Evolutionary conservation across 495 filamentous ascomycete species (phyloP).

Genomic region (Poronia punctata): DNA sequence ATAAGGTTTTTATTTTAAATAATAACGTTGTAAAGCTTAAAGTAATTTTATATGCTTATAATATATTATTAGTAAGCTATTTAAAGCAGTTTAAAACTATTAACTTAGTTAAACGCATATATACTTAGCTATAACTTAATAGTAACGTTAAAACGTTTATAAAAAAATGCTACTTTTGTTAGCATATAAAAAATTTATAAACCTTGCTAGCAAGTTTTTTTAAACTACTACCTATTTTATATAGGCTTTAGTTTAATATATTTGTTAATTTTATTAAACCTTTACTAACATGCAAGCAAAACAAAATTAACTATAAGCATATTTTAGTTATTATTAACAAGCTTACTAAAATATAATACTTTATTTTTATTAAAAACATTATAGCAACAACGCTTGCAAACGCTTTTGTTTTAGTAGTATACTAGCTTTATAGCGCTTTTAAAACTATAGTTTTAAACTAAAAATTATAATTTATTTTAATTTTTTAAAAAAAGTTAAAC

Average conservation of each 20-base stretch:
- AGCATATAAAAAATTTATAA: not conserved
- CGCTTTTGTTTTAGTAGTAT: too few relatives aligned
- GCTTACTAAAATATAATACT: conserved; percentile 73
- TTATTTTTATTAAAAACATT: too few relatives aligned
- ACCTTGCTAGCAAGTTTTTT: not conserved
- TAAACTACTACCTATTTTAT: not conserved
- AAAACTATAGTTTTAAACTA: conserved; percentile 13
- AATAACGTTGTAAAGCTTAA: not conserved
- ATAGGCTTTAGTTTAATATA: not conserved
- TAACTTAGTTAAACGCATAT: not conserved
- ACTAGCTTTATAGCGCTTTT: too few relatives aligned
- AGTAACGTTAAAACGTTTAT: not conserved
- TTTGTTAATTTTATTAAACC: not conserved
- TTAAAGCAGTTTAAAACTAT: not conserved
- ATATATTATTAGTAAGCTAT: not conserved
- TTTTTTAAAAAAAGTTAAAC: conserved; percentile 13
- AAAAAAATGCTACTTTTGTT: not conserved
- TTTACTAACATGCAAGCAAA: not conserved
- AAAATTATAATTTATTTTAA: conserved; percentile 7
- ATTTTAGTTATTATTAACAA: conserved; percentile 79
- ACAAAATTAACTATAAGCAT: conserved; percentile 15
- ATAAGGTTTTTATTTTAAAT: not conserved
- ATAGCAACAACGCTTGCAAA: too few relatives aligned
- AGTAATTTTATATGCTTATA: not conserved
- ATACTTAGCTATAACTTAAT: not conserved